Evolutionary conservation across 164 flowering plant species (phyloP).

Genomic region (Platanus orientalis): DNA sequence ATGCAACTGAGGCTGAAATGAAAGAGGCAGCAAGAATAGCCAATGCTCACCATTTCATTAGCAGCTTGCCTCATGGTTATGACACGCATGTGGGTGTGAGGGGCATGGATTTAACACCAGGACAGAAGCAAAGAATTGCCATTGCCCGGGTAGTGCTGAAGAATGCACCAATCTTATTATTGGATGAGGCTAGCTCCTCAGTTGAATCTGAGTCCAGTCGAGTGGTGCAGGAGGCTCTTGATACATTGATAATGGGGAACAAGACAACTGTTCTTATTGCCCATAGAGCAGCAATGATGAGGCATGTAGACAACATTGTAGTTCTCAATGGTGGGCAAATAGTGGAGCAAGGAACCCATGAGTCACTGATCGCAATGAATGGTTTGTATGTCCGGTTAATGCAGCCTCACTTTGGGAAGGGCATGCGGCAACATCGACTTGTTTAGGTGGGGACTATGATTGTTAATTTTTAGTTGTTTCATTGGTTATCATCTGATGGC

Average conservation of each 20-base stretch:
- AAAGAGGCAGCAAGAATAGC: constrained; percentile 99
- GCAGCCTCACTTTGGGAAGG: constrained; percentile 95
- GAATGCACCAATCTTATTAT: constrained; percentile 85
- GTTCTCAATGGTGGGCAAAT: constrained; percentile 93
- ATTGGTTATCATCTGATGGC: constrained; percentile 10
- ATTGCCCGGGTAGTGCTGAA: constrained; percentile 94
- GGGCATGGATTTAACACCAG: constrained; percentile 92
- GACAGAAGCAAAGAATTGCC: constrained; percentile 97
- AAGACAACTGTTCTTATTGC: constrained; percentile 94
- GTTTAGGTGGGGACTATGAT: constrained; percentile 29
- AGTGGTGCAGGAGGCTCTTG: constrained; percentile 96
- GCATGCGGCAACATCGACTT: constrained; percentile 77
- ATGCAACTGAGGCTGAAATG: constrained; percentile 94
- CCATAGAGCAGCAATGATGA: constrained; percentile 96
- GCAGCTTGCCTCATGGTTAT: constrained; percentile 94
- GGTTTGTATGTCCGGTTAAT: constrained; percentile 85
- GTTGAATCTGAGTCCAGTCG: constrained; percentile 98
- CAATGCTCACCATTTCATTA: constrained; percentile 96
- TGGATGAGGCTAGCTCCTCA: constrained; percentile 95
- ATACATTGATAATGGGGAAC: constrained; percentile 94
- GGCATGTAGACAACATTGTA: constrained; percentile 96
- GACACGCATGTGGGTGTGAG: constrained; percentile 98
- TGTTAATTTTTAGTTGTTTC: constrained; percentile 16
- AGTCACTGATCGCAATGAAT: constrained; percentile 68
- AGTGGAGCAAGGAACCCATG: constrained; percentile 93